These are phyloP conservation scores for Podosphaera aphanis DNA, from an alignment of 2,329 filamentous ascomycete species.

Conservation along the genomic window DNA sequence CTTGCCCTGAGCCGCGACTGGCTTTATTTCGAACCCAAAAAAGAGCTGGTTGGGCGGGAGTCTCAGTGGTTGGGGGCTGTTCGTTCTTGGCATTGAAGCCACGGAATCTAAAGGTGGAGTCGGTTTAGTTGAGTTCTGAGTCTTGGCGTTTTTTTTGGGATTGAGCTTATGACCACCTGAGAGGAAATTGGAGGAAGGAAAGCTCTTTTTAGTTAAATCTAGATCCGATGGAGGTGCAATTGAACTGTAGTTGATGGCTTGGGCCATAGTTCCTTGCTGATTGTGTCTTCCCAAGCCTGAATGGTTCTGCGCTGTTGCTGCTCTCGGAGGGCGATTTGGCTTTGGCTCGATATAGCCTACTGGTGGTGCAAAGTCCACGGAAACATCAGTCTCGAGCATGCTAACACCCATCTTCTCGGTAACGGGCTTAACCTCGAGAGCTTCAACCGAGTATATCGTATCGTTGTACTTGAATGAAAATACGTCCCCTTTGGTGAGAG, in stretches of 20 bases:
- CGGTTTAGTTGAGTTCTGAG: conserved; percentile 44
- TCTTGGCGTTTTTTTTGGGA: conserved; percentile 60
- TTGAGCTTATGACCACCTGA: conserved; percentile 62
- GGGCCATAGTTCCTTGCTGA: conserved; percentile 79
- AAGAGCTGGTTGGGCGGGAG: conserved; percentile 79
- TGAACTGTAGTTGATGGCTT: conserved; percentile 85
- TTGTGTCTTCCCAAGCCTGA: conserved; percentile 55
- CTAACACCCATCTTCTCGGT: conserved; percentile 67
- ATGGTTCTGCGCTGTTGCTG: conserved; percentile 56
- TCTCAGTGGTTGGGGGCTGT: conserved; percentile 68
- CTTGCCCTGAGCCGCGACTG: conserved; percentile 52
- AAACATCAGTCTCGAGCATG: conserved; percentile 88
- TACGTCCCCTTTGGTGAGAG: conserved; percentile 74
- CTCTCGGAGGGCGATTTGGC: conserved; percentile 40
- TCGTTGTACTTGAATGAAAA: conserved; percentile 98
- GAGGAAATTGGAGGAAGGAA: conserved; percentile 53
- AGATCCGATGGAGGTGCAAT: conserved; percentile 59
- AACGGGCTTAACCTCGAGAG: conserved; percentile 78
- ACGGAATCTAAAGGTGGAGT: conserved; percentile 42
- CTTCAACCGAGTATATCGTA: conserved; percentile 74
- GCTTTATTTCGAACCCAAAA: conserved; percentile 85
- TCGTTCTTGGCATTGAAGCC: conserved; percentile 26
- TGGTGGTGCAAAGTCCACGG: conserved; percentile 85
- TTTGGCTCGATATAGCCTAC: conserved; percentile 84
- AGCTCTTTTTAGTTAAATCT: conserved; percentile 36